Percentiles rank a stretch among this genome's conserved stretches.
Conservation (phyloP, 1,139 yeast genomes). For the Candida dubliniensis region DNA sequence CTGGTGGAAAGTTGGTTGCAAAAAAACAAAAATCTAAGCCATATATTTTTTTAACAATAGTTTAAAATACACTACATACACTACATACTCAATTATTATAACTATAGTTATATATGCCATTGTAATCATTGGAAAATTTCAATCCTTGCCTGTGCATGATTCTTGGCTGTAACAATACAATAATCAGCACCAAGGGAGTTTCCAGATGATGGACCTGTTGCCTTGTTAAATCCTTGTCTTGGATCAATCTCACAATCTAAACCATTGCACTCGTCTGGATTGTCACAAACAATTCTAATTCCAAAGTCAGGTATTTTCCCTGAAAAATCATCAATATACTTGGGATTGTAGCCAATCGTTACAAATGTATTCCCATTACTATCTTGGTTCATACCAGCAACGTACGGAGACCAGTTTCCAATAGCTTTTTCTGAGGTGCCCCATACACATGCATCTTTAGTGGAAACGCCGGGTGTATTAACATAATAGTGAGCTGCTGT, state of each 20-base stretch:
- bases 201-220: conserved; percentile 43
- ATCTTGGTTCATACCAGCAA: conserved; percentile 87
- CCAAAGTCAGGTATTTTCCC: conserved; percentile 65
- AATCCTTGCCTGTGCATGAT: conserved; percentile 63
- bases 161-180: conserved; percentile 79
- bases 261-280: conserved; percentile 69
- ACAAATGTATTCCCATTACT: conserved; percentile 65
- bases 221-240: conserved; percentile 54
- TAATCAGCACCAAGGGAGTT: conserved; percentile 67
- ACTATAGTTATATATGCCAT: too few species aligned
- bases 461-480: conserved; percentile 82
- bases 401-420: conserved; percentile 94
- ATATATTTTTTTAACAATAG: too few species aligned
- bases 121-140: conserved; percentile 53
- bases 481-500: conserved; percentile 88
- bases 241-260: conserved; percentile 80
- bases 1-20: too few species aligned
- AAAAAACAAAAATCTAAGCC: too few species aligned
- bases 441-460: conserved; percentile 82
- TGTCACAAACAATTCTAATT: conserved; percentile 69
- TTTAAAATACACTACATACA: too few species aligned
- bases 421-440: conserved; percentile 63
- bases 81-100: too few species aligned
- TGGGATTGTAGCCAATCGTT: conserved; percentile 90
- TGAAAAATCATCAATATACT: conserved; percentile 65